phyloP scores from a whole-genome alignment of 768 basidiomycete genomes.

The Leccinum olivaceopallidum region DNA sequence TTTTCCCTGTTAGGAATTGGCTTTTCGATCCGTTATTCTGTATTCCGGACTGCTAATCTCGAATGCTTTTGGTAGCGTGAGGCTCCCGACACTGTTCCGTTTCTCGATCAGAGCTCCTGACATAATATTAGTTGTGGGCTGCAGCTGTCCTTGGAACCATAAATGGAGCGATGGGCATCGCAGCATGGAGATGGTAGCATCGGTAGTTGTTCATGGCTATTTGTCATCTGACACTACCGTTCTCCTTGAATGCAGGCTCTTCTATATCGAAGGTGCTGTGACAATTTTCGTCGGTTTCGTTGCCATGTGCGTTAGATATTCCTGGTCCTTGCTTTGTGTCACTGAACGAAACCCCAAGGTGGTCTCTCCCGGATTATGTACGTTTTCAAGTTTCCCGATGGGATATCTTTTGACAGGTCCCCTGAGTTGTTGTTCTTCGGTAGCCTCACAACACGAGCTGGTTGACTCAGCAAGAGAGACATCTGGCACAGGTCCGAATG shows the following conservation, averaged over 20 bases:
- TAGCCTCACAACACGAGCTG: slow-evolving; percentile 43
- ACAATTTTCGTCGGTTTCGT: not conserved
- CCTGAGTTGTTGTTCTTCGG: not conserved
- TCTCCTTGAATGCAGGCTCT: not conserved
- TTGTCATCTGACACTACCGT: not conserved
- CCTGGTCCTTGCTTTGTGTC: not conserved
- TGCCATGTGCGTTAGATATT: not conserved
- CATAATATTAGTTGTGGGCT: not conserved
- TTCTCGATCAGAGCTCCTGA: not conserved
- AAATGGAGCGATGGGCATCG: not conserved
- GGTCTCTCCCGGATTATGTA: not conserved
- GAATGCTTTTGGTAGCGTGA: not conserved
- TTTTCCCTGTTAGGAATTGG: not conserved
- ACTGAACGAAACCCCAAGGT: not conserved
- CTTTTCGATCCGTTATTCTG: not conserved
- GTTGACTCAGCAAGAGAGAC: slow-evolving; percentile 51
- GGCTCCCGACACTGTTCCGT: not conserved
- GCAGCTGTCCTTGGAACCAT: not conserved
- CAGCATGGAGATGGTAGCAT: not conserved
- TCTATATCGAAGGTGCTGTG: not conserved
- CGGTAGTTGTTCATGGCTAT: not conserved
- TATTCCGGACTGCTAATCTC: not conserved
- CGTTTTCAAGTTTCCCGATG: not conserved
- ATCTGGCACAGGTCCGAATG: slow-evolving; percentile 61
- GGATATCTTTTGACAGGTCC: not conserved